Evolutionary conservation across 805 yeast species (phyloP).

Genomic region (Starmerella davenportii): DNA sequence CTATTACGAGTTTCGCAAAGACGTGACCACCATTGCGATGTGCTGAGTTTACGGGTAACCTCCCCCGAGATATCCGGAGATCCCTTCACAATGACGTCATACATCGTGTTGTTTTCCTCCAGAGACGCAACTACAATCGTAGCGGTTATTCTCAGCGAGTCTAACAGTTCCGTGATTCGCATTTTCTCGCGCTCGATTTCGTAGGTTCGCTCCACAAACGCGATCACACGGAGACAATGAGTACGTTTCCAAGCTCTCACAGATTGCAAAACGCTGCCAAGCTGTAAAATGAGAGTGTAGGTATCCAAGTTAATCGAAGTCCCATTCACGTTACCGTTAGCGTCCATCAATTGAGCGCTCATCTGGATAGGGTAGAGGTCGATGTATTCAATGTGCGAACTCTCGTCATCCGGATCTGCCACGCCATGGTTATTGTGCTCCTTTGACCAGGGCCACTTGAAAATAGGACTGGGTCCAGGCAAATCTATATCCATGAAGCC

Average conservation of each 20-base stretch:
- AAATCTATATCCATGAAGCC: conserved; percentile 54
- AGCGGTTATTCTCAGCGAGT: conserved; percentile 70
- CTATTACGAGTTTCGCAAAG: conserved; percentile 38
- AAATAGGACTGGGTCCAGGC: conserved; percentile 28
- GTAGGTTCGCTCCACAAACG: conserved; percentile 60
- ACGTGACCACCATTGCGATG: conserved; percentile 80
- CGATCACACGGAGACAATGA: conserved; percentile 61
- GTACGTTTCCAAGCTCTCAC: conserved; percentile 83
- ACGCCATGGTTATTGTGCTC: background rate
- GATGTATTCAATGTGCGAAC: conserved; percentile 30
- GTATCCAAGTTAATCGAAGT: conserved; percentile 88
- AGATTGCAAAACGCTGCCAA: conserved; percentile 82
- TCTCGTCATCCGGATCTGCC: conserved; percentile 8
- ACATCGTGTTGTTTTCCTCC: conserved; percentile 38
- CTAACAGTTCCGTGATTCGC: conserved; percentile 45
- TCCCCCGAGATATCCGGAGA: conserved; percentile 27
- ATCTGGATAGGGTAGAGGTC: conserved; percentile 94
- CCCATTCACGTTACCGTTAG: conserved; percentile 45
- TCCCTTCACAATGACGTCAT: conserved; percentile 66
- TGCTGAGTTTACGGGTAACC: conserved; percentile 34
- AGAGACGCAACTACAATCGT: conserved; percentile 58
- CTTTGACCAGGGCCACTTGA: conserved; percentile 6
- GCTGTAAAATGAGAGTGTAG: conserved; percentile 76
- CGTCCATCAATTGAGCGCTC: conserved; percentile 62
- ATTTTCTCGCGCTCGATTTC: conserved; percentile 56